Percentiles rank a stretch among this genome's conserved stretches.
Conservation (phyloP, 1,284 basidiomycete species). For the Trichosporon asahii region DNA sequence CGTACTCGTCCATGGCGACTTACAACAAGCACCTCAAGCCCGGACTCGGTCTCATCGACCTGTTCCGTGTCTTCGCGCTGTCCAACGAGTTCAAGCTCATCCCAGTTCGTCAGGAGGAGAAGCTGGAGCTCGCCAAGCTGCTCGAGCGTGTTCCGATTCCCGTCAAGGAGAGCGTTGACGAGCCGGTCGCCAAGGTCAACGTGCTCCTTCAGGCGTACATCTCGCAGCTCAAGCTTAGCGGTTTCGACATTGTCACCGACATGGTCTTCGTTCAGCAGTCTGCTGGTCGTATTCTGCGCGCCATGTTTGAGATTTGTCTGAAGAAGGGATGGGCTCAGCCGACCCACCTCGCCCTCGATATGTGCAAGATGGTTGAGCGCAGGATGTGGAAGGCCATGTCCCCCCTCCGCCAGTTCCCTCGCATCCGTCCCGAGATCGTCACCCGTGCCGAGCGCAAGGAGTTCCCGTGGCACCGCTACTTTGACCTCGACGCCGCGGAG, state of each 20-base stretch:
- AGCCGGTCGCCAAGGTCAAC: slow-evolving; percentile 96
- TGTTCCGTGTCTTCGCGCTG: slow-evolving; percentile 94
- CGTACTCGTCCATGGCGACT: slow-evolving; percentile 91
- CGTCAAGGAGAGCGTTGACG: slow-evolving; percentile 94
- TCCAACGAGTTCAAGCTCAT: slow-evolving; percentile 96
- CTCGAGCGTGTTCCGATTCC: slow-evolving; percentile 95
- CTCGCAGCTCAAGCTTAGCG: slow-evolving; percentile 88
- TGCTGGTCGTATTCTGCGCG: slow-evolving; percentile 87
- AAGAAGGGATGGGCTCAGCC: slow-evolving; percentile 98
- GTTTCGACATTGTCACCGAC: slow-evolving; percentile 94
- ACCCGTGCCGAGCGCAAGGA: slow-evolving; percentile 95
- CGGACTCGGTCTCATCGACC: slow-evolving; percentile 80
- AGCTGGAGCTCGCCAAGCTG: slow-evolving; percentile 86
- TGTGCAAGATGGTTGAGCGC: slow-evolving; percentile 97
- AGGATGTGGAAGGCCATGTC: slow-evolving; percentile 98
- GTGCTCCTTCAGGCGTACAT: slow-evolving; percentile 94
- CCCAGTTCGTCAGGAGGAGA: slow-evolving; percentile 78
- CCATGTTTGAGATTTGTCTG: slow-evolving; percentile 96
- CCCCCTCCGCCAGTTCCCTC: slow-evolving; percentile 88
- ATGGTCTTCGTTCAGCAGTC: slow-evolving; percentile 97
- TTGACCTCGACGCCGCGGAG: slow-evolving; percentile 81
- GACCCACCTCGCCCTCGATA: slow-evolving; percentile 81
- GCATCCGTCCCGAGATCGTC: slow-evolving; percentile 65
- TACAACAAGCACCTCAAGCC: slow-evolving; percentile 93
- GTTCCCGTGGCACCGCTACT: slow-evolving; percentile 97